Conservation (phyloP, 1,284 basidiomycete genomes). For the Gymnopus androsaceus region DNA sequence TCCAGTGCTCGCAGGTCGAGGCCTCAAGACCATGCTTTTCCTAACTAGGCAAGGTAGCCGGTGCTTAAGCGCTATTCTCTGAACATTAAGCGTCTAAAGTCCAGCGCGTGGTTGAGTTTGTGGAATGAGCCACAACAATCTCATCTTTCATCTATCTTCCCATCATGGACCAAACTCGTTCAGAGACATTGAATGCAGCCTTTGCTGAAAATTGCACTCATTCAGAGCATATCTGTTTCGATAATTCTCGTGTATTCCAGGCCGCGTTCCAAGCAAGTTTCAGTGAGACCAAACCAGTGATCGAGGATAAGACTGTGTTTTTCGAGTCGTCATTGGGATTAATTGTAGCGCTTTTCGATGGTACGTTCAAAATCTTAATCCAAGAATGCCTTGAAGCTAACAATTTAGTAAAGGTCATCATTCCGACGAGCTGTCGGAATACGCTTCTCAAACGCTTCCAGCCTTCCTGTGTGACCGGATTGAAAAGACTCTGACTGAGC, state of each 20-base stretch:
- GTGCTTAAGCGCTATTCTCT: too few species aligned
- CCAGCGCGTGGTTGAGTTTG: too few species aligned
- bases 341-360: constrained; percentile 18
- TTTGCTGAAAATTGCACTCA: neutral
- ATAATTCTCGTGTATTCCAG: neutral
- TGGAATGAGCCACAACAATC: too few species aligned
- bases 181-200: neutral
- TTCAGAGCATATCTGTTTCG: neutral
- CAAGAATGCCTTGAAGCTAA: constrained; percentile 10
- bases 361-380: neutral
- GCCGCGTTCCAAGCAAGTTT: neutral
- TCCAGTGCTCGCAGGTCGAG: too few species aligned
- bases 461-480: constrained; percentile 10
- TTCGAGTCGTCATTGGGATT: constrained; percentile 7
- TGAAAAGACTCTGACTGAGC: neutral
- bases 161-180: too few species aligned
- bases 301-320: constrained; percentile 13
- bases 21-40: too few species aligned
- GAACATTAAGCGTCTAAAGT: too few species aligned
- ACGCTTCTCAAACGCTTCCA: constrained; percentile 12
- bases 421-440: constrained; percentile 5
- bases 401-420: constrained; percentile 12
- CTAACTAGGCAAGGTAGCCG: too few species aligned
- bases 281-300: neutral
- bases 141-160: too few species aligned